Percentiles rank a stretch among this genome's conserved stretches.
These are phyloP conservation scores for Wallacemonas collosoma DNA, from an alignment of 208 protist species.

Conservation along the genomic window DNA sequence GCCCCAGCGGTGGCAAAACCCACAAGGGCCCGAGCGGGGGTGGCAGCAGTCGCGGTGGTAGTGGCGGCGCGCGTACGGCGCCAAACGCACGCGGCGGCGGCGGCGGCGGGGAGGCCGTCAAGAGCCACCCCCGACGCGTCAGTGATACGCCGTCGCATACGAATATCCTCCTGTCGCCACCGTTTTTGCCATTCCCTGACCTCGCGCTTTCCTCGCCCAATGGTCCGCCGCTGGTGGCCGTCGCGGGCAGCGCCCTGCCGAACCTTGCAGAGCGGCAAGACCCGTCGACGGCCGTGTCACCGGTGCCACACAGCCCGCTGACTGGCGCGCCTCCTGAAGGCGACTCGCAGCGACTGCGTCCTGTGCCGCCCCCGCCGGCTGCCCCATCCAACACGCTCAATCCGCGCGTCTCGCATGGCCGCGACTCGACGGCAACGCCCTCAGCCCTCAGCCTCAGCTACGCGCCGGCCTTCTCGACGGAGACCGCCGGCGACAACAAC, in stretches of 20 bases:
- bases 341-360: conserved; percentile 5
- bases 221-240: too few relatives aligned
- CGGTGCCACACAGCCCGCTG: conserved; percentile 1
- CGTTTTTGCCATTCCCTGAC: not conserved
- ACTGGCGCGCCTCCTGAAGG: not conserved
- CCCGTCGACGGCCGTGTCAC: not conserved
- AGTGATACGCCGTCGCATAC: too few relatives aligned
- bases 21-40: not conserved
- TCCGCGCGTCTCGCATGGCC: conserved; percentile 4
- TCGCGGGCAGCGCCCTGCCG: not conserved
- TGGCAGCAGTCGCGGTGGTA: not conserved
- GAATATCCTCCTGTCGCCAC: not conserved
- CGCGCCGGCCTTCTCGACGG: too few relatives aligned
- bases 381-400: conserved; percentile 16
- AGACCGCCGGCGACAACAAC: too few relatives aligned
- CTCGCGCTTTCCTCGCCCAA: too few relatives aligned
- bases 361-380: conserved; percentile 4
- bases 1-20: too few relatives aligned
- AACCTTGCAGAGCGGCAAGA: not conserved
- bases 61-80: too few relatives aligned
- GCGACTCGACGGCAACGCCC: not conserved
- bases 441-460: too few relatives aligned
- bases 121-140: too few relatives aligned
- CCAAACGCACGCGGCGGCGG: too few relatives aligned
- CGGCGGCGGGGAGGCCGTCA: too few relatives aligned